Base-by-base conservation (phyloP, 352 stramenopile species). In the Globisporangium sylvaticum region DNA sequence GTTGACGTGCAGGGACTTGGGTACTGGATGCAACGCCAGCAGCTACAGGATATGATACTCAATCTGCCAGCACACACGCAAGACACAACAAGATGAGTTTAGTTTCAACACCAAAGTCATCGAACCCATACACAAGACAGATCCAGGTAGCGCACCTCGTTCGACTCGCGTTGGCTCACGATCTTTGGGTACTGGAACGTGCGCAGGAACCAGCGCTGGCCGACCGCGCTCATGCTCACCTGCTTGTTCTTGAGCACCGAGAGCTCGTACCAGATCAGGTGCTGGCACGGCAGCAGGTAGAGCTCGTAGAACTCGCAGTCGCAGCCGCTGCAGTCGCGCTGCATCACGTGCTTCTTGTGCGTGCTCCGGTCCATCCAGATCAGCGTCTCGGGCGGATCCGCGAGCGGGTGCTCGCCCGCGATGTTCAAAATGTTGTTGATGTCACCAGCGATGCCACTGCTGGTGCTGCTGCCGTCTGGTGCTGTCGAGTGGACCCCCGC, bases 231-330 rank as follows among this genome's bases (percentile, higher is more conserved):
- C 78, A 91, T 75, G 32, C 78, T 89, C 44, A 91, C 55, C 53
- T 90, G 83, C 66, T 87, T 83, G 74, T 80, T 78, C 52, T 88
- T 77, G 48, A 91, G 63, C 42, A 82, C 71, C 31, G 77, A 78
- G 44, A 89, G 75, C 72, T 91, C 83, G 67, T 91, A 91, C 76
- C 79, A 88, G 68, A 91, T 89, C 32, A 91, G 72, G 67, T 91
- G 83, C 59, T 86, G 79, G 59, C 83, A 91, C 14, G 83, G 83
- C 22, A 91, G 67, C 29, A 85, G 76, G 62, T 88, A 90, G 20
- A 91, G 71, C 31, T 73, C 64, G 66, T 80, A 91, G 62, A 90
- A 91, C 48, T 83, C 79, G 56, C 83, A 91, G 67, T 89, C 79
- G 65, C 83, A 91, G 5, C 67, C 70, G 44, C 79, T 89, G 58